Conservation (phyloP, 148 eudicot genomes). For the Heliosperma pusillum region DNA sequence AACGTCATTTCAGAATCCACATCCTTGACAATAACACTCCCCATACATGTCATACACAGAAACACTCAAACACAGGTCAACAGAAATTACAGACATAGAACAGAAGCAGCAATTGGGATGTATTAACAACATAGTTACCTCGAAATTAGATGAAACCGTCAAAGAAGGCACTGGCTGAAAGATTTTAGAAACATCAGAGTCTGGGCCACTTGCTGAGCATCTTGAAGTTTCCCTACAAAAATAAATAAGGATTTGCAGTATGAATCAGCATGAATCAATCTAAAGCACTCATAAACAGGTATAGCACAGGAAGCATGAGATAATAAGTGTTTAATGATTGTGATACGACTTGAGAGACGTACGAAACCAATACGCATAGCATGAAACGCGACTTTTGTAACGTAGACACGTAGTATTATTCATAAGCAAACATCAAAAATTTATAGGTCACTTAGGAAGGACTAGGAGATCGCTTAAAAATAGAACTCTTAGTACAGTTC, state of each 20-base stretch:
- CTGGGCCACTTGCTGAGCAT: conserved; percentile 35
- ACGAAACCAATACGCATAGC: not conserved
- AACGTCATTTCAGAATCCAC: not conserved
- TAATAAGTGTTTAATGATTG: not conserved
- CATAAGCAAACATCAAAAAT: too few species aligned
- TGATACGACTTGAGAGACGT: not conserved
- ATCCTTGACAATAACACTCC: not conserved
- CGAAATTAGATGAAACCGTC: conserved; percentile 73
- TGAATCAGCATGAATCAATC: not conserved
- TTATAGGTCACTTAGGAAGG: too few species aligned
- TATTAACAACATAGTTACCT: conserved; percentile 37
- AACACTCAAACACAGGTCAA: not conserved
- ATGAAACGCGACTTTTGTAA: not conserved
- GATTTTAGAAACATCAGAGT: conserved; percentile 50
- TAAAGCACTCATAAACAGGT: not conserved
- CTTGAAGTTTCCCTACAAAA: conserved; percentile 52
- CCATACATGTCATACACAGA: not conserved
- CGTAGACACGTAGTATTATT: not conserved
- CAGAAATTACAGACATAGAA: not conserved
- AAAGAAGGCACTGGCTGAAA: conserved; percentile 47
- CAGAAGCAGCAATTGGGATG: not conserved
- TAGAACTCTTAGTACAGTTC: too few species aligned
- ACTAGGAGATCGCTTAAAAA: too few species aligned
- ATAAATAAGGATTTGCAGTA: not conserved
- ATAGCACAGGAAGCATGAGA: conserved; percentile 8